Evolutionary conservation across 2,329 filamentous ascomycete genomes (phyloP), one percentile per base, ranked within the genome.

Genomic region (Paecilomyces fulvus): DNA sequence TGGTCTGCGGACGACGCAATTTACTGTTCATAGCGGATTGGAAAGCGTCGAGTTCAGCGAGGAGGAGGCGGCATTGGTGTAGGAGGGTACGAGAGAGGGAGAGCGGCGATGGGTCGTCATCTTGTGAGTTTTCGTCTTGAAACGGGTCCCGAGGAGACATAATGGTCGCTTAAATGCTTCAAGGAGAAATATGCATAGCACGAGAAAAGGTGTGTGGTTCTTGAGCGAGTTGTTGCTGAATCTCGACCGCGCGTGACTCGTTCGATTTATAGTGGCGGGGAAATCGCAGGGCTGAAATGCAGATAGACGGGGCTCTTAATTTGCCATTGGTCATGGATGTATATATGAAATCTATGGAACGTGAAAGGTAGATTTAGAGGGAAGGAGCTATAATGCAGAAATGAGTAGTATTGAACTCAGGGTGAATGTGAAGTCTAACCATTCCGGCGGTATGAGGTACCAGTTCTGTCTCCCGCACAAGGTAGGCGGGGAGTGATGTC

Each of bases 21-120:
- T 66, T 67, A n/a, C 67, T 53, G 33, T 67, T 65, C 49, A 81
- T 65, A 51, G 75, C 70, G 14, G 64, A 54, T 59, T 77, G 73
- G 58, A 80, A 77, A 30, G 72, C 61, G 51, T 76, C 71, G 14
- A 81, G 63, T 60, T 81, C 79, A 14, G 66, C 59, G 30, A 80
- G 67, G 8, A 81, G 68, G 3, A 63, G 59, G 20, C 65, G 65
- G 59, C 75, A 77, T 68, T 73, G 66, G 54, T 69, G 57, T 10
- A 72, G 63, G 14, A 77, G 70, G 17, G 65, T 61, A 7, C 62
- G 55, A 5, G 70, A 69, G 30, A 73, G 64, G 30, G 56, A 43
- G 12, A 28, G 9, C 25, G 48, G n/a, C 17, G 48, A 28, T 17
- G 21, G 48, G 10, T 2, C 5, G 21, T 28, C 48, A n/a, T 49